Percentiles rank a stretch among this genome's conserved stretches.
phyloP scores from a whole-genome alignment of 306 rosid genomes.

The Lathyrus sativus region DNA sequence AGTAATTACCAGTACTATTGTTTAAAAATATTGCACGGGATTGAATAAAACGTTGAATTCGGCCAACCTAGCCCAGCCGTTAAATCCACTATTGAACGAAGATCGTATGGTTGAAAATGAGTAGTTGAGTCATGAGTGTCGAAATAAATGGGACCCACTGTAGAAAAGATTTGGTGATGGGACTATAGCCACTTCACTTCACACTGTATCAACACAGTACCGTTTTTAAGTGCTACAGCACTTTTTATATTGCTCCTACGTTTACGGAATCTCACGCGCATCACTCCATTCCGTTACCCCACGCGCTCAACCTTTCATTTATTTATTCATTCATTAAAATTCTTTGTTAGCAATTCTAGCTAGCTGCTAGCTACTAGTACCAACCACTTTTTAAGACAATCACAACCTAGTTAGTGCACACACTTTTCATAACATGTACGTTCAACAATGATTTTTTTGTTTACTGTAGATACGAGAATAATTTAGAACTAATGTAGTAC shows the following conservation, averaged over 20 bases:
- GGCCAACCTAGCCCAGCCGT: neutral
- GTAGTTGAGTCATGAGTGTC: neutral
- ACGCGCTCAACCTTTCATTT: neutral
- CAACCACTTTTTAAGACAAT: neutral
- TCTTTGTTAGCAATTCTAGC: neutral
- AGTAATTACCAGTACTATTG: neutral
- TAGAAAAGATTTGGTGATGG: neutral
- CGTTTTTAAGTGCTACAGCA: neutral
- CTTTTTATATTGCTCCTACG: neutral
- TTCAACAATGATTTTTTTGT: neutral
- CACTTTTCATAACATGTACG: neutral
- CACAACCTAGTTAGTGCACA: neutral
- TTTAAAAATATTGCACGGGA: neutral
- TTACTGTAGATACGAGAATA: neutral
- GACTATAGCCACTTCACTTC: neutral
- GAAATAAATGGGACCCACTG: neutral
- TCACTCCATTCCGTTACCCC: neutral
- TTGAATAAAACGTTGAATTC: neutral
- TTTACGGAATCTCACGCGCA: neutral
- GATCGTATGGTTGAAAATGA: slow-evolving; percentile 1
- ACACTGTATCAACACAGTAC: neutral
- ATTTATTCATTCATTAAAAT: too few species aligned
- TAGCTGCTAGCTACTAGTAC: too few species aligned
- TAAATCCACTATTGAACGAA: neutral
- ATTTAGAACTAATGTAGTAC: neutral